phyloP scores from a whole-genome alignment of 1,284 basidiomycete species.

The Peniophora sp. region DNA sequence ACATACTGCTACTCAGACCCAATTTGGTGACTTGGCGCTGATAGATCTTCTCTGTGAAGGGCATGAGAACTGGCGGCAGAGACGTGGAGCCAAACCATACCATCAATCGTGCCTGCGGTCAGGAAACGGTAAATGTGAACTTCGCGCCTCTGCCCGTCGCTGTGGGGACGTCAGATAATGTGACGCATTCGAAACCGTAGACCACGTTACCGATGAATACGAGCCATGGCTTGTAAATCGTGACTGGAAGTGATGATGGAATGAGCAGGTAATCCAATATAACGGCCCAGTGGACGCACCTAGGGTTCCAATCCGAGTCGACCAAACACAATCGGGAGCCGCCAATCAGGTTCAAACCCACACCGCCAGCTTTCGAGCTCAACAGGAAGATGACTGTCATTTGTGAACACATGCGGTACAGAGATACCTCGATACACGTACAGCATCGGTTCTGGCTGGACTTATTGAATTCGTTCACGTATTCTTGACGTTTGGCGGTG shows the following conservation, averaged over 20 bases:
- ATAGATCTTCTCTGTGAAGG: slow-evolving; percentile 71
- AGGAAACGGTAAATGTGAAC: slow-evolving; percentile 94
- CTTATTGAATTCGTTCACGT: slow-evolving; percentile 77
- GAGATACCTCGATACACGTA: slow-evolving; percentile 26
- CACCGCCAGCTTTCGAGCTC: slow-evolving; percentile 93
- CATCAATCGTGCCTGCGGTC: slow-evolving; percentile 75
- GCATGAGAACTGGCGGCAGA: not conserved
- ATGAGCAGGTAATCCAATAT: slow-evolving; percentile 2
- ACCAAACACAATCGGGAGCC: slow-evolving; percentile 79
- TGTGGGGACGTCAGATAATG: slow-evolving; percentile 21
- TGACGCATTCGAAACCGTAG: not conserved
- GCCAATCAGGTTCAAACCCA: slow-evolving; percentile 90
- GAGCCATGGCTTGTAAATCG: slow-evolving; percentile 96
- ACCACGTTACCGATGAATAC: slow-evolving; percentile 75
- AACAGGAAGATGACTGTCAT: slow-evolving; percentile 80
- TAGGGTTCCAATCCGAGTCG: slow-evolving; percentile 97
- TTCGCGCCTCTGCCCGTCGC: slow-evolving; percentile 90
- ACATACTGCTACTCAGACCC: slow-evolving; percentile 80
- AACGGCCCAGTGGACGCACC: slow-evolving; percentile 44
- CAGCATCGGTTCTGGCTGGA: slow-evolving; percentile 63
- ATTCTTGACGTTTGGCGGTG: slow-evolving; percentile 74
- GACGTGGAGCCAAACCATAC: slow-evolving; percentile 23
- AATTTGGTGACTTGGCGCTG: slow-evolving; percentile 96
- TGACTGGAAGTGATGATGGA: slow-evolving; percentile 38
- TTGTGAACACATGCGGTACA: slow-evolving; percentile 4